Evolutionary conservation across 192 early-diverging fungal species (phyloP).

Genomic region (Rhizophagus sp.): DNA sequence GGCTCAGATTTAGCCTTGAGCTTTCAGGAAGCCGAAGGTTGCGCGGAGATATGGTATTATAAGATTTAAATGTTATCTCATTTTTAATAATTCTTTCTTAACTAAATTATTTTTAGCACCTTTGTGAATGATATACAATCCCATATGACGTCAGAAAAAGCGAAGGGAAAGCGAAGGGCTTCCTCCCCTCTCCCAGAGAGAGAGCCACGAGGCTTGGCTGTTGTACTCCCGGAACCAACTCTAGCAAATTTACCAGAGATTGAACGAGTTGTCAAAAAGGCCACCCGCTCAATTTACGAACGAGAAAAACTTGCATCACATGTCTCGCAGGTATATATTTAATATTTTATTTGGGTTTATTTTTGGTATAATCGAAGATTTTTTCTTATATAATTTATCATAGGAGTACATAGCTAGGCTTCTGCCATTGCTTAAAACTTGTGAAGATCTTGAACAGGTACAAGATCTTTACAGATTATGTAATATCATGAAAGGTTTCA

Average conservation of each 20-base stretch:
- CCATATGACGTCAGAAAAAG: too few relatives aligned
- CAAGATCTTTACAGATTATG: slow-evolving; percentile 74
- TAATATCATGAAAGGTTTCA: slow-evolving; percentile 71
- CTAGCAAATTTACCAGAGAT: slow-evolving; percentile 72
- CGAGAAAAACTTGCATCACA: slow-evolving; percentile 64
- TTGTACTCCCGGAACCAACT: slow-evolving; percentile 66
- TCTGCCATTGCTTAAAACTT: slow-evolving; percentile 67
- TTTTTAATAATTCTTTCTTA: background rate
- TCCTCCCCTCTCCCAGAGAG: background rate
- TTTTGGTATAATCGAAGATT: background rate
- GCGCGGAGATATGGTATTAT: slow-evolving; percentile 60
- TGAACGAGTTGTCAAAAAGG: slow-evolving; percentile 61
- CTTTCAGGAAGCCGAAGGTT: slow-evolving; percentile 90
- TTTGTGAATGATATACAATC: slow-evolving; percentile 2
- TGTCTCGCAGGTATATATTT: slow-evolving; percentile 58
- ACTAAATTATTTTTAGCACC: background rate
- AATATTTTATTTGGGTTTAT: background rate
- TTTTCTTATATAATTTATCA: too few relatives aligned
- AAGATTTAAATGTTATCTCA: background rate
- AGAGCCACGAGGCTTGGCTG: background rate
- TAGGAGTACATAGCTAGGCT: slow-evolving; percentile 76
- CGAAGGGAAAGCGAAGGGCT: too few relatives aligned
- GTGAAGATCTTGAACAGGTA: slow-evolving; percentile 80
- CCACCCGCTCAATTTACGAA: slow-evolving; percentile 53
- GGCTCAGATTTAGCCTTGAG: slow-evolving; percentile 86